These are phyloP conservation scores for Ramaria sp. DNA, from an alignment of 768 basidiomycete species.

Conservation along the genomic window DNA sequence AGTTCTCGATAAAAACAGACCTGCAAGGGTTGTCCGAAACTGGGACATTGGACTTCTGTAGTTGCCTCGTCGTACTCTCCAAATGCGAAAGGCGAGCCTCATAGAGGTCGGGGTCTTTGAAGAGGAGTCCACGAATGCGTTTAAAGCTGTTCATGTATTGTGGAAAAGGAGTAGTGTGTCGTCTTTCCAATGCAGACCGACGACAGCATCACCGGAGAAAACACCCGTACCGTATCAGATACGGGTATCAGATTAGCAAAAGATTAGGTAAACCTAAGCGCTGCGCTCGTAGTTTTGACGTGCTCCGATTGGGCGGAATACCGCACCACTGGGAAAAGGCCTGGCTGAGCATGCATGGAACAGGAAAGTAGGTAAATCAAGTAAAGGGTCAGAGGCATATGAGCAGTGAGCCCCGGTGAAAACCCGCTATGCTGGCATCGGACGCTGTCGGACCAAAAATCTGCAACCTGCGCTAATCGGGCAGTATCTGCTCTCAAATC, in stretches of 20 bases:
- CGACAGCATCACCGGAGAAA: background rate
- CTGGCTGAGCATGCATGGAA: too few species aligned
- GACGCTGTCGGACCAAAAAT: too few species aligned
- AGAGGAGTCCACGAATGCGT: background rate
- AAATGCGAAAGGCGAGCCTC: slow-evolving; percentile 2
- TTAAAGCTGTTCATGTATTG: slow-evolving; percentile 1
- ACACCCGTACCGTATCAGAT: background rate
- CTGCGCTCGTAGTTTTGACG: too few species aligned
- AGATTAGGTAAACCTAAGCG: background rate
- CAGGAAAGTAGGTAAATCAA: too few species aligned
- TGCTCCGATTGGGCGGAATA: too few species aligned
- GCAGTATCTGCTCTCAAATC: too few species aligned
- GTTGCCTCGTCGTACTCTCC: slow-evolving; percentile 17
- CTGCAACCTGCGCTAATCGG: too few species aligned
- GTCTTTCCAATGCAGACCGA: background rate
- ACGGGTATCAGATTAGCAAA: background rate
- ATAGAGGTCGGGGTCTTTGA: slow-evolving; percentile 2
- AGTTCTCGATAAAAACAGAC: background rate
- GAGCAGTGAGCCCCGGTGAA: too few species aligned
- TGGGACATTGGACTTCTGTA: slow-evolving; percentile 52
- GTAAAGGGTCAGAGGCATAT: too few species aligned
- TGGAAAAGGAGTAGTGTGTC: background rate
- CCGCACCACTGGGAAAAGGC: too few species aligned
- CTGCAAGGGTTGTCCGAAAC: slow-evolving; percentile 60
- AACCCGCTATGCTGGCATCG: too few species aligned